These are phyloP conservation scores for Rhizopogon vulgaris DNA, from an alignment of 768 basidiomycete species.

Conservation along the genomic window DNA sequence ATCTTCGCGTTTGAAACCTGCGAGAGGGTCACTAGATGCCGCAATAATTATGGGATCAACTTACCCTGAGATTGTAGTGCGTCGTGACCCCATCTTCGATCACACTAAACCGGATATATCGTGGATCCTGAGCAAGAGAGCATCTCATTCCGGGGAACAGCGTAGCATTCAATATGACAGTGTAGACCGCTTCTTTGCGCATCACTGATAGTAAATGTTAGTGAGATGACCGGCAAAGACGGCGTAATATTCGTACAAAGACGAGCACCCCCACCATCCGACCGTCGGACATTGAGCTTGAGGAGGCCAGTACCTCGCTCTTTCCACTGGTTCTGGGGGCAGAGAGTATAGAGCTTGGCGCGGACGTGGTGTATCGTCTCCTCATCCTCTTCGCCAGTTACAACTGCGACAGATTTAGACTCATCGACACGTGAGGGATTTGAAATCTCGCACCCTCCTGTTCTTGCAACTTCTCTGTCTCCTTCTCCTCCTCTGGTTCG, in stretches of 20 bases:
- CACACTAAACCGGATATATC: slow-evolving; percentile 72
- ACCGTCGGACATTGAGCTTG: slow-evolving; percentile 59
- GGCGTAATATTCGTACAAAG: slow-evolving; percentile 41
- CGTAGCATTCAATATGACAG: slow-evolving; percentile 66
- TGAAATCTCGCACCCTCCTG: slow-evolving; percentile 51
- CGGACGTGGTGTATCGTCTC: slow-evolving; percentile 70
- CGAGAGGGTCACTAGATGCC: slow-evolving; percentile 1
- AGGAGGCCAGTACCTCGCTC: slow-evolving; percentile 71
- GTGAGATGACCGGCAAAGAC: neutral
- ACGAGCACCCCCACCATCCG: slow-evolving; percentile 64
- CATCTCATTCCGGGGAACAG: slow-evolving; percentile 78
- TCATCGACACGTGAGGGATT: neutral
- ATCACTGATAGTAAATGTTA: slow-evolving; percentile 47
- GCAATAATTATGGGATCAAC: slow-evolving; percentile 15
- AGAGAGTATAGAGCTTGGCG: slow-evolving; percentile 66
- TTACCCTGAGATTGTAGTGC: slow-evolving; percentile 73
- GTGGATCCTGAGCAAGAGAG: slow-evolving; percentile 66
- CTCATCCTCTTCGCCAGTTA: slow-evolving; percentile 81
- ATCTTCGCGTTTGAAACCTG: slow-evolving; percentile 68
- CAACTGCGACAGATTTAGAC: slow-evolving; percentile 33
- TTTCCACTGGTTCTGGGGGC: slow-evolving; percentile 60
- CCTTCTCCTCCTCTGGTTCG: slow-evolving; percentile 38
- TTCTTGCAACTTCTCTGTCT: slow-evolving; percentile 46
- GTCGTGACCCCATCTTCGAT: slow-evolving; percentile 54
- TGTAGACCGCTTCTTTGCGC: slow-evolving; percentile 80